Conservation (phyloP, 2,329 filamentous ascomycete species). For the Calonectria naviculata region DNA sequence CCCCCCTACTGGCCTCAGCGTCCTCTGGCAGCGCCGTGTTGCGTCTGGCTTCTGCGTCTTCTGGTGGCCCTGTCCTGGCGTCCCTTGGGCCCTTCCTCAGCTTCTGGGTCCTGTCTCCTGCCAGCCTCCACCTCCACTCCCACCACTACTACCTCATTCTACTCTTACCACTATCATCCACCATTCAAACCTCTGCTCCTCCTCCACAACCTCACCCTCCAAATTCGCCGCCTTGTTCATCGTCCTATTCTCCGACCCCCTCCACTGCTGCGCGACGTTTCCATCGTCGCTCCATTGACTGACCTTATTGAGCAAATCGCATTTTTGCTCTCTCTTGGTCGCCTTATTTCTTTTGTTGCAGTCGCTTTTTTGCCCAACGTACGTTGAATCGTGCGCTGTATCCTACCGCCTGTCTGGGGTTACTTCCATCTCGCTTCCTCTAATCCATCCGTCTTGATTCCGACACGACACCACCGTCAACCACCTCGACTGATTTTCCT, state of each 20-base stretch:
- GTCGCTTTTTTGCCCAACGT: conserved; percentile 24
- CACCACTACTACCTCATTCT: conserved; percentile 4
- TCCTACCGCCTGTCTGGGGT: not conserved
- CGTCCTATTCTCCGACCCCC: conserved; percentile 18
- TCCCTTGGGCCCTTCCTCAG: not conserved
- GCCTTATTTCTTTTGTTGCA: conserved; percentile 5
- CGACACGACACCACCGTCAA: conserved; percentile 21
- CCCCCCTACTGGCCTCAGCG: conserved; percentile 4
- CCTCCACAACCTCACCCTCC: conserved; percentile 16
- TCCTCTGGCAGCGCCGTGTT: not conserved
- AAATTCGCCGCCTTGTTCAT: conserved; percentile 3
- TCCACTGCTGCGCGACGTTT: conserved; percentile 19
- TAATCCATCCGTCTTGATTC: conserved; percentile 9
- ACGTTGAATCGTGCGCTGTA: conserved; percentile 27
- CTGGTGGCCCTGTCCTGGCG: conserved; percentile 2
- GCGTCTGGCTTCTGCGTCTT: conserved; percentile 10
- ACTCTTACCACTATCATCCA: conserved; percentile 10
- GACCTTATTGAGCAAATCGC: not conserved
- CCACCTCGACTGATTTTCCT: not conserved
- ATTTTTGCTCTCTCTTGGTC: not conserved
- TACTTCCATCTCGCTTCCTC: conserved; percentile 10
- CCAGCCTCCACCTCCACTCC: conserved; percentile 13
- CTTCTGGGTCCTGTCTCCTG: conserved; percentile 10
- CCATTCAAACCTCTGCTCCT: conserved; percentile 4
- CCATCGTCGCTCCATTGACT: conserved; percentile 30